A percentile compares a stretch with the other conserved stretches of the same genome.
These are phyloP conservation scores for Astraeus odoratus DNA, from an alignment of 768 basidiomycete genomes.

Conservation along the genomic window DNA sequence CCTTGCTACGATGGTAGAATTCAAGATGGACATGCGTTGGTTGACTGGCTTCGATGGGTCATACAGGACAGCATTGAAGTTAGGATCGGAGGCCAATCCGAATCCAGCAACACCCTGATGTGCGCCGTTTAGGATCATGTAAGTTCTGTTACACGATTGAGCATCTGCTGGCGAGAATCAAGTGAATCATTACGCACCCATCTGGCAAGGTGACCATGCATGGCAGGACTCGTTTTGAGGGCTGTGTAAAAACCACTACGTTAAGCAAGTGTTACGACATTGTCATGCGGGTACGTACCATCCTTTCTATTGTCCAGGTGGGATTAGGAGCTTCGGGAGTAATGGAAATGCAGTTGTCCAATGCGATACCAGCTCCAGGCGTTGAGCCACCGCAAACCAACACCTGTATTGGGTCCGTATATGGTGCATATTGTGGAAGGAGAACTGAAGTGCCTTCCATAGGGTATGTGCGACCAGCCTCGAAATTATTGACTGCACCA, in stretches of 20 bases:
- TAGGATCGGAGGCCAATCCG: conserved; percentile 58
- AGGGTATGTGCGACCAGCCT: conserved; percentile 74
- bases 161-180: not conserved
- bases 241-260: conserved; percentile 32
- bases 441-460: conserved; percentile 65
- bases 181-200: conserved; percentile 11
- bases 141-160: conserved; percentile 46
- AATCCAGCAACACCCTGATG: conserved; percentile 67
- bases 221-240: conserved; percentile 68
- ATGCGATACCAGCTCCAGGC: conserved; percentile 38
- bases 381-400: conserved; percentile 75
- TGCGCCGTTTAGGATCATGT: conserved; percentile 72
- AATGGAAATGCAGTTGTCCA: conserved; percentile 70
- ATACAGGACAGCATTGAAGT: conserved; percentile 60
- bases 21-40: conserved; percentile 60
- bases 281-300: conserved; percentile 57
- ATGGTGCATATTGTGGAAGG: conserved; percentile 65
- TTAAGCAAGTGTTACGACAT: too few species aligned
- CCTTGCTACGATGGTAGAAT: conserved; percentile 65
- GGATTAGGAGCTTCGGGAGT: conserved; percentile 56
- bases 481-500: conserved; percentile 62
- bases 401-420: conserved; percentile 60
- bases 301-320: conserved; percentile 69
- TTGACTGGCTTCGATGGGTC: conserved; percentile 55
- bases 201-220: conserved; percentile 63